Evolutionary conservation across 2,329 filamentous ascomycete species (phyloP).

Genomic region (Exophiala phaeomuriformis): DNA sequence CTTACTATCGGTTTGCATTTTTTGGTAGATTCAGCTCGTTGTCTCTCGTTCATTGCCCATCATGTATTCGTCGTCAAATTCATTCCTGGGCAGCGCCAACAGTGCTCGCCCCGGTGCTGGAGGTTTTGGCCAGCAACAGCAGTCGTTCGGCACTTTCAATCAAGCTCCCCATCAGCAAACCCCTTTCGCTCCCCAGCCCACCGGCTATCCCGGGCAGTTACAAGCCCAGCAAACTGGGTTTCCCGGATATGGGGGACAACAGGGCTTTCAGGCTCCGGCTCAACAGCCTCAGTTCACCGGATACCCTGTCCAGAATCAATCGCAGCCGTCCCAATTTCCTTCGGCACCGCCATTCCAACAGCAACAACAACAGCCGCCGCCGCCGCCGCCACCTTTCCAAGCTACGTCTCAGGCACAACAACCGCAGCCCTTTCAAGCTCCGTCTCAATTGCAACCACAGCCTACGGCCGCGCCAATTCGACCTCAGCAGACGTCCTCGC

Average conservation of each 20-base stretch:
- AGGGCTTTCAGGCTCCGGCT: constrained; percentile 40
- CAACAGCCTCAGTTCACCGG: constrained; percentile 57
- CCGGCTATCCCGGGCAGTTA: constrained; percentile 48
- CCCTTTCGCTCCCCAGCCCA: constrained; percentile 49
- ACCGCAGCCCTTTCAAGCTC: constrained; percentile 40
- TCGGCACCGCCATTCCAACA: not conserved
- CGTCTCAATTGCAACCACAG: constrained; percentile 49
- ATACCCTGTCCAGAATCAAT: constrained; percentile 41
- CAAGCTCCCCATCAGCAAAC: constrained; percentile 53
- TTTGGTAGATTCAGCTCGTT: constrained; percentile 26
- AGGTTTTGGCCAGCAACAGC: constrained; percentile 47
- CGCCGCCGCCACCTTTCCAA: constrained; percentile 56
- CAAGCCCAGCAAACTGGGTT: constrained; percentile 65
- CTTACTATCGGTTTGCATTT: constrained; percentile 9
- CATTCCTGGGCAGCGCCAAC: constrained; percentile 72
- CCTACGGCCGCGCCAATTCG: constrained; percentile 46
- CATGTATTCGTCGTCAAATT: constrained; percentile 90
- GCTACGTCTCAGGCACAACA: constrained; percentile 28
- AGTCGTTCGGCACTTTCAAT: constrained; percentile 46
- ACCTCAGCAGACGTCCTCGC: constrained; percentile 53
- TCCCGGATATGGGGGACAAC: constrained; percentile 43
- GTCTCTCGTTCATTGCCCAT: constrained; percentile 27
- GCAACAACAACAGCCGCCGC: constrained; percentile 35
- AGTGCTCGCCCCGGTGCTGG: constrained; percentile 63
- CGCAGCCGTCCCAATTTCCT: constrained; percentile 48